phyloP scores from a whole-genome alignment of 805 yeast species.

The Brettanomyces custersianus region DNA sequence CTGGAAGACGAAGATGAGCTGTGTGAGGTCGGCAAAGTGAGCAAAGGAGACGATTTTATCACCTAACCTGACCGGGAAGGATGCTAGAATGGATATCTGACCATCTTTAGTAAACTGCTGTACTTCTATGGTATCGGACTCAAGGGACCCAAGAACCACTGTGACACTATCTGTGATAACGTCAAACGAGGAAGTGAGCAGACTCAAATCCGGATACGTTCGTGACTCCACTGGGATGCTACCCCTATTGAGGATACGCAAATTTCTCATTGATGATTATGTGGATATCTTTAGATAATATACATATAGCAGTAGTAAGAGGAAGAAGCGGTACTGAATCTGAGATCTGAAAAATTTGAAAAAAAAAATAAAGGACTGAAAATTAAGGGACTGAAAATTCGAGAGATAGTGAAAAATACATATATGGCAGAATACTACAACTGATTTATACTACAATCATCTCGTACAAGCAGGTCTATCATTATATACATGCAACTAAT shows the following conservation, averaged over 20 bases:
- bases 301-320: not conserved
- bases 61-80: constrained; percentile 40
- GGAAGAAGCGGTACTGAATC: not conserved
- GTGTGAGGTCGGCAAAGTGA: constrained; percentile 64
- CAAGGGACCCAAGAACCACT: constrained; percentile 46
- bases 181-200: constrained; percentile 54
- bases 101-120: constrained; percentile 69
- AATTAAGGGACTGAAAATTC: not conserved
- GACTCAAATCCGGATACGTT: constrained; percentile 57
- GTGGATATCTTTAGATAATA: not conserved
- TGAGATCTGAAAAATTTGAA: not conserved
- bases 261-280: constrained; percentile 24
- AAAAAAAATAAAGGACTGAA: not conserved
- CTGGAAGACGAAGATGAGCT: constrained; percentile 54
- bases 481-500: not conserved
- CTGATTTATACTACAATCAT: too few relatives aligned
- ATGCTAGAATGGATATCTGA: constrained; percentile 44
- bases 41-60: constrained; percentile 44
- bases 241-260: constrained; percentile 40
- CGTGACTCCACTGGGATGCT: constrained; percentile 40
- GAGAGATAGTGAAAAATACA: not conserved
- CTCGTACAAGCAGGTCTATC: not conserved
- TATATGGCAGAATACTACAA: not conserved
- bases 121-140: constrained; percentile 56
- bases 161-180: constrained; percentile 67